Evolutionary conservation across 2,329 filamentous ascomycete genomes (phyloP).

Genomic region (Colletotrichum destructivum): DNA sequence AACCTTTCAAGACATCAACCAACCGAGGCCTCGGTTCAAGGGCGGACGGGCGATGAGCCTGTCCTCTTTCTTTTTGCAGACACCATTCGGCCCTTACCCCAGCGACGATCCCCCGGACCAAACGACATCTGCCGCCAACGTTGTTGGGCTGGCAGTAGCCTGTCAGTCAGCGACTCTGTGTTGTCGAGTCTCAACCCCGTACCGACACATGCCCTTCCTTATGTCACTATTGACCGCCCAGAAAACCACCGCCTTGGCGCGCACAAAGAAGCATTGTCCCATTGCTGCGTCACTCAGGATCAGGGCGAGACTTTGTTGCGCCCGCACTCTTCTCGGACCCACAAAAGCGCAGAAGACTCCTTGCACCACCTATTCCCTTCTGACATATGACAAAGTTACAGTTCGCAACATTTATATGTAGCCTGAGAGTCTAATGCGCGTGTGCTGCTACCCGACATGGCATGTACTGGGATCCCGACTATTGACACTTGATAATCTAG

Average conservation of each 20-base stretch:
- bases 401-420: slow-evolving; percentile 33
- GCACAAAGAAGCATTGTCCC: neutral
- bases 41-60: neutral
- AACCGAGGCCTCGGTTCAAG: neutral
- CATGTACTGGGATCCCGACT: slow-evolving; percentile 5
- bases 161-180: no score
- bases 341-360: slow-evolving; percentile 14
- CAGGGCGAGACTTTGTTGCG: slow-evolving; percentile 28
- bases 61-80: neutral
- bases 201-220: neutral
- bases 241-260: slow-evolving; percentile 5
- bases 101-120: slow-evolving; percentile 24
- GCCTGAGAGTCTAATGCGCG: slow-evolving; percentile 18
- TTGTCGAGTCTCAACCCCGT: neutral
- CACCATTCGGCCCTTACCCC: slow-evolving; percentile 4
- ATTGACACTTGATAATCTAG: neutral
- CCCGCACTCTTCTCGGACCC: slow-evolving; percentile 23
- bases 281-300: slow-evolving; percentile 11
- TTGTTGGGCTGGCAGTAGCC: neutral
- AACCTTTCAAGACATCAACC: neutral
- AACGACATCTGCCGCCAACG: slow-evolving; percentile 15
- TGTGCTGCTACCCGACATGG: neutral
- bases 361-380: slow-evolving; percentile 21
- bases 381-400: slow-evolving; percentile 35
- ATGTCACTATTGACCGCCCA: neutral